Base-by-base conservation (phyloP, 768 basidiomycete species). In the Amanita muscaria region DNA sequence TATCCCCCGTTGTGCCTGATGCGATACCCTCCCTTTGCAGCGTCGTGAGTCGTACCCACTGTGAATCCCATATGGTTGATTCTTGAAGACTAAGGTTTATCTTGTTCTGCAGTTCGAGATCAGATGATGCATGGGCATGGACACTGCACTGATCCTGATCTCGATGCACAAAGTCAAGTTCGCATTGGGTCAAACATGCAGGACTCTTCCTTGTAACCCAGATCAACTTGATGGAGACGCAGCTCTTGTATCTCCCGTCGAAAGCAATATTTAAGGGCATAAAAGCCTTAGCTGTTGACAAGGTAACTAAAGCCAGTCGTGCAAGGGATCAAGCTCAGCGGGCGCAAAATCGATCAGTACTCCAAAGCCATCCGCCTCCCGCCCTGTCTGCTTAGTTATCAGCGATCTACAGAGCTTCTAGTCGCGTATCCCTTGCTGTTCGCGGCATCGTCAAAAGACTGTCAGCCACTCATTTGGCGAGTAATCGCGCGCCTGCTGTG, bases 201-300 rank as follows among this genome's bases (percentile, higher is more conserved):
- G 67, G 69, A 33, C 56, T 87, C 51, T 93, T 89, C 66, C 79
- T 85, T 58, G 65, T 79, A 40, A 63, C 68, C 9, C 86, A 89
- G 67, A 80, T 97, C 62, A 96, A 93, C 64, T 73, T 93, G 49
- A 98, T 98, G 94, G 94, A 99, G 68, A 87, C 82, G 66, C 91
- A 99, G 65, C 77, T 99, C 22, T 79, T 99, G 43, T 84, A 76
- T 62, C 71, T 32, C 38, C 32, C 38, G 39, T 33, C 40, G 44
- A 50, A 18, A 44, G 30, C 65, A 66, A 55, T 55, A 58, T 29
- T 56, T 59, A 7, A 77, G n/a, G n/a, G 65, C 53, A 66, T 68
- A 27, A 68, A 79, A 32, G 63, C 71, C 11, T 66, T 72, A 16
- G 77, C 79, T 14, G 67, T 82, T 27, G 74, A 67, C 51, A 69